Evolutionary conservation across 768 basidiomycete species (phyloP), one percentile per base, ranked within the genome.

Genomic region (Ephemerocybe angulata): DNA sequence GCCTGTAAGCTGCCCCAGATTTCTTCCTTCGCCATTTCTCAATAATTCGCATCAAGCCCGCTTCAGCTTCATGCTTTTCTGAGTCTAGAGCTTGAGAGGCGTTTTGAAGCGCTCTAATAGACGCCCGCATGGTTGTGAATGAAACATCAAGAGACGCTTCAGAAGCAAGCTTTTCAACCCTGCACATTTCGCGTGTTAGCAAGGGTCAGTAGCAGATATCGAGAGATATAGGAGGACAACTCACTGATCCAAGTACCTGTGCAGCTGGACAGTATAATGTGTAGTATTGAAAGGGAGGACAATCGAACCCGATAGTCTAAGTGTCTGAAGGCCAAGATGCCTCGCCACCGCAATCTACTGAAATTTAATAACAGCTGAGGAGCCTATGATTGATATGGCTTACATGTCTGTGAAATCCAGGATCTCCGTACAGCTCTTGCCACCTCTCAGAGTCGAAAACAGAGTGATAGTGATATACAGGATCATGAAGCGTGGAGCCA

Each of bases 361-460:
- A 27, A 35, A n/a, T 30, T 19, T 30, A 42, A 51, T 43, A n/a
- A 49, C 19, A 15, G 22, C 17, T 19, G 25, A n/a, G n/a, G n/a
- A n/a, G n/a, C n/a, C n/a, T n/a, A n/a, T n/a, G n/a, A n/a, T n/a
- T n/a, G n/a, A n/a, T n/a, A n/a, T n/a, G n/a, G 29, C 79, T 55
- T 65, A 87, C 86, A 68, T 92, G 88, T 44, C 83, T 79, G 65
- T 81, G 72, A 74, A 90, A 93, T 19, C 80, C 82, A 33, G 87
- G 85, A 65, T 93, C 92, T 19, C 79, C 88, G 58, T 87, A 93
- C 50, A 78, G 63, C 59, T 88, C 84, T 66, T 88, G 86, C 85
- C 85, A 94, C 46, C 72, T 69, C 57, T 84, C 77, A 24, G 79
- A 82, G 65, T 93, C 90, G 62, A 87, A 92, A 55, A 89, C 78